Evolutionary conservation across 148 eudicot species (phyloP).

Genomic region (Cornus kousa): DNA sequence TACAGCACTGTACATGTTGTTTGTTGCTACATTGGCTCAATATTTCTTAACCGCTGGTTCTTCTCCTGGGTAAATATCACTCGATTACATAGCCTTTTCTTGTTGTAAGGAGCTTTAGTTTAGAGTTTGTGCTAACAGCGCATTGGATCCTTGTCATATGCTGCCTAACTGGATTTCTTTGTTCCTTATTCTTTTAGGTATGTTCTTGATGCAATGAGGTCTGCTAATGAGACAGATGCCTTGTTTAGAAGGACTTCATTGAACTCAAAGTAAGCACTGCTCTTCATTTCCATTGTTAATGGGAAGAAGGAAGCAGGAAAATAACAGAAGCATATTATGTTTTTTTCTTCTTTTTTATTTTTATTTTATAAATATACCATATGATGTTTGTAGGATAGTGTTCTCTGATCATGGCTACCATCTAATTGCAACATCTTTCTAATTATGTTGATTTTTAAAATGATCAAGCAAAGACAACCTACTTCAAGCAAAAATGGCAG

Average conservation of each 20-base stretch:
- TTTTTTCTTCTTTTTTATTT: neutral
- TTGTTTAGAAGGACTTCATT: slow-evolving; percentile 34
- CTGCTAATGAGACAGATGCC: slow-evolving; percentile 49
- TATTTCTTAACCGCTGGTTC: slow-evolving; percentile 78
- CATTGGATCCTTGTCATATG: neutral
- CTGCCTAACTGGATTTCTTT: slow-evolving; percentile 2
- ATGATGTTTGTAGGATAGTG: neutral
- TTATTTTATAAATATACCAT: neutral
- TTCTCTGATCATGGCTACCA: neutral
- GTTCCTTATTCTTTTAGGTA: slow-evolving; percentile 35
- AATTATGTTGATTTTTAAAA: slow-evolving; percentile 27
- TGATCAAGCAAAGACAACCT: slow-evolving; percentile 92
- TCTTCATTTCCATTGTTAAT: neutral
- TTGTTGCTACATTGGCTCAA: slow-evolving; percentile 71
- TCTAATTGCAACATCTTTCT: slow-evolving; percentile 19
- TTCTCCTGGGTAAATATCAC: slow-evolving; percentile 76
- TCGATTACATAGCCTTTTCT: neutral
- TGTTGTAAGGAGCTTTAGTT: neutral
- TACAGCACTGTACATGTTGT: slow-evolving; percentile 51
- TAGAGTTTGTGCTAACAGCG: slow-evolving; percentile 1
- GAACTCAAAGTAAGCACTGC: slow-evolving; percentile 58
- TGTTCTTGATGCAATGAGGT: slow-evolving; percentile 89
- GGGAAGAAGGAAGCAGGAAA: neutral
- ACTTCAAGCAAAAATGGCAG: slow-evolving; percentile 76
- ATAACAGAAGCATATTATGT: neutral